phyloP scores from a whole-genome alignment of 345 rosid species.

The Citrus sp. region DNA sequence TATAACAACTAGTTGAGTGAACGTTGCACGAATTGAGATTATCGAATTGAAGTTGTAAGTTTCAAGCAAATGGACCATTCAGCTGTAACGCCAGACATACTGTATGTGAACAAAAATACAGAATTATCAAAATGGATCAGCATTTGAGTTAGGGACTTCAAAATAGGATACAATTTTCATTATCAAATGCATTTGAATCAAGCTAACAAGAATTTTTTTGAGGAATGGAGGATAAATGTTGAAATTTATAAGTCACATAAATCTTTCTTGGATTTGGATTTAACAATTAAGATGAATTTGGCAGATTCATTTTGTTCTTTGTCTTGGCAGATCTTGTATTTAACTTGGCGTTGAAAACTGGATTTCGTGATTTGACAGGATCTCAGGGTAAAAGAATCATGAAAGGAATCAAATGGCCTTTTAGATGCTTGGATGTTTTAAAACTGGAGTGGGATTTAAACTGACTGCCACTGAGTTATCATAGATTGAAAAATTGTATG shows the following conservation, averaged over 20 bases:
- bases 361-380: not conserved
- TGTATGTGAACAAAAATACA: not conserved
- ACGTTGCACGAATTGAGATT: not conserved
- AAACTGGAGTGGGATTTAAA: not conserved
- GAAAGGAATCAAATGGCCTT: not conserved
- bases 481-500: not conserved
- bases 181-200: not conserved
- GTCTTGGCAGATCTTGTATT: not conserved
- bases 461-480: not conserved
- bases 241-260: not conserved
- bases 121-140: not conserved
- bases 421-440: not conserved
- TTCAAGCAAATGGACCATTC: not conserved
- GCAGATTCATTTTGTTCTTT: not conserved
- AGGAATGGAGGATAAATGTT: not conserved
- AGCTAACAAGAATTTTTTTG: not conserved
- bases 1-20: not conserved
- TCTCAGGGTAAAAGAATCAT: not conserved
- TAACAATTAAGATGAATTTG: not conserved
- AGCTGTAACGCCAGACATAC: not conserved
- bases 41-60: not conserved
- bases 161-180: not conserved
- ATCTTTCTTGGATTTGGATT: not conserved
- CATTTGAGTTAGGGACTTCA: not conserved
- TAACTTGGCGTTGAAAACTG: not conserved